Evolutionary conservation across 177 flowering plant genomes (phyloP), one percentile per base, ranked within the genome.

Genomic region (Vitis hybrid): DNA sequence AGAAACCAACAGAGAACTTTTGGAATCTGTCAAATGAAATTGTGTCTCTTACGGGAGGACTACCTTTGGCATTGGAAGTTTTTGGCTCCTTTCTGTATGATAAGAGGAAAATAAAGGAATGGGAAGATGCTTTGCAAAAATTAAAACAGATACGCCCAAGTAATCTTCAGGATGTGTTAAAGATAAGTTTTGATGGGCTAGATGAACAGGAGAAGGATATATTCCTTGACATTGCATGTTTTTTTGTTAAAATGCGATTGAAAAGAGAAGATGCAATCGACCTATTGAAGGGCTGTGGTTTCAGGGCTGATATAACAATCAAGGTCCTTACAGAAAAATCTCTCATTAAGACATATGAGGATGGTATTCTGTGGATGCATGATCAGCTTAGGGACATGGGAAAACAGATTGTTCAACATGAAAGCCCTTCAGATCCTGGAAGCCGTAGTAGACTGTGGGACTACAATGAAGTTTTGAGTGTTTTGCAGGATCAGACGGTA

Each of bases 351-450:
- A 48, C 84, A 18, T 11, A 41, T 35, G 73, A 70, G 2, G 70
- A 69, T 2, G 46, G 73, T 65, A 24, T 2, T 4, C 32, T 88
- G 71, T 76, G 78, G 83, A 83, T 88, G 86, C 92, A 86, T 68
- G 88, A 85, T 74, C 84, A 79, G 58, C 72, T 86, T 14, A 75
- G 84, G 60, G 88, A 88, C 61, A 84, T 88, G 90, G 88, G 90
- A 62, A 77, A 80, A 59, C 67, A 80, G 56, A 83, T 86, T 74
- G 88, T 86, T 63, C 61, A 0, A 15, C 17, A 64, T 2, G 86
- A 87, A 72, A 70, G 65, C 66, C 35, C 12, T 32, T 14, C 0
- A 10, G 77, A 83, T 62, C 81, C 78, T 52, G 82, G 89, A 0
- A 74, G 18, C 77, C 84, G 84, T 11, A 86, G 85, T 69, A 79